Conservation (phyloP, 768 basidiomycete species). For the Coprinopsis cinerea region DNA sequence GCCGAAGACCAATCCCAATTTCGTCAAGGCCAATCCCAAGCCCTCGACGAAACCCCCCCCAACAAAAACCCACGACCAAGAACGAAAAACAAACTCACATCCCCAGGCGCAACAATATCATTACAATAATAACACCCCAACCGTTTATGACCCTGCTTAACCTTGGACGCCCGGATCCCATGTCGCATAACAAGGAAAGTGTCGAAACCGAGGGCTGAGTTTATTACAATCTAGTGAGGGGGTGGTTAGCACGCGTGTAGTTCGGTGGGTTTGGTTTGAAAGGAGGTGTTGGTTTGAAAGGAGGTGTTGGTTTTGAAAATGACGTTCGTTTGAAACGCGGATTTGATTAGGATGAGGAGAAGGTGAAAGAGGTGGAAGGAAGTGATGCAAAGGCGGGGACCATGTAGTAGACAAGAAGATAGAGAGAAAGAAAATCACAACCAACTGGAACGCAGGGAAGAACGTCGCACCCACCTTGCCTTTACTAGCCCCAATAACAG, state of each 20-base stretch:
- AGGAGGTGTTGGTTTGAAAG: not conserved
- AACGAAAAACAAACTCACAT: conserved; percentile 44
- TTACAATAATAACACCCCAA: conserved; percentile 99
- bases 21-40: not conserved
- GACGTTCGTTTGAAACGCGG: not conserved
- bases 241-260: too few species aligned
- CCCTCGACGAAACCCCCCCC: not conserved
- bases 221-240: conserved; percentile 91
- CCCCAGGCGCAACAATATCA: conserved; percentile 93
- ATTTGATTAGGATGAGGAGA: too few species aligned
- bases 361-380: too few species aligned
- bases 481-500: conserved; percentile 77
- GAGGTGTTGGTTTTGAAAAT: not conserved
- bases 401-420: not conserved
- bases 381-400: too few species aligned
- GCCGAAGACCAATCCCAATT: not conserved
- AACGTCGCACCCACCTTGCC: conserved; percentile 76
- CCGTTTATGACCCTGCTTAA: conserved; percentile 24
- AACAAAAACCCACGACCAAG: conserved; percentile 16
- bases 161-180: conserved; percentile 51
- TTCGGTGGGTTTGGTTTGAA: not conserved
- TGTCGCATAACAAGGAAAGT: conserved; percentile 97
- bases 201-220: conserved; percentile 93
- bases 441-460: not conserved
- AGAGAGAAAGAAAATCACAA: not conserved